Percentiles rank a stretch among this genome's conserved stretches.
phyloP scores from a whole-genome alignment of 2,329 filamentous ascomycete genomes.

The Dothideomycetidae sp. region DNA sequence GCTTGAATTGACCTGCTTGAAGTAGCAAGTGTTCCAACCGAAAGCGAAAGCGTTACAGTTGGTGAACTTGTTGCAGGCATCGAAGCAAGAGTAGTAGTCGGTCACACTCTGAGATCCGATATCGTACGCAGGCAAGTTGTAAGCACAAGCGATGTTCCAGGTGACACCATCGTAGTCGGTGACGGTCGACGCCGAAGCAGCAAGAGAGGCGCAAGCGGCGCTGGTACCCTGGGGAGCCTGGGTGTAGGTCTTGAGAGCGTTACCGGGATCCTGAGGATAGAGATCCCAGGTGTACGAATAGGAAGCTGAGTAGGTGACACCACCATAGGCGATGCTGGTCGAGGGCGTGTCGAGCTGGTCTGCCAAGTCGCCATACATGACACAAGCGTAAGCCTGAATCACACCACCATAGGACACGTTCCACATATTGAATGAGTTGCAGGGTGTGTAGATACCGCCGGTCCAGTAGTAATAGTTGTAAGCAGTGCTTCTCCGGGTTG shows the following conservation, averaged over 20 bases:
- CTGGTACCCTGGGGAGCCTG: slow-evolving; percentile 9
- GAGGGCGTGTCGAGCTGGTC: slow-evolving; percentile 6
- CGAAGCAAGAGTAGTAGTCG: slow-evolving; percentile 14
- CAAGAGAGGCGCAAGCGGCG: slow-evolving; percentile 10
- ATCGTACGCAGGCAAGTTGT: slow-evolving; percentile 10
- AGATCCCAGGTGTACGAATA: slow-evolving; percentile 11
- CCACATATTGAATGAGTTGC: slow-evolving; percentile 13
- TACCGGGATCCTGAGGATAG: slow-evolving; percentile 11
- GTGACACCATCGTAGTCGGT: slow-evolving; percentile 8
- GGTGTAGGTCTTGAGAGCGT: slow-evolving; percentile 7
- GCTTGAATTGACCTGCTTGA: slow-evolving; percentile 9
- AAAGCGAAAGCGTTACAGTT: slow-evolving; percentile 12
- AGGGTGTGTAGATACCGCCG: slow-evolving; percentile 10
- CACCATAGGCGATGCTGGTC: slow-evolving; percentile 1
- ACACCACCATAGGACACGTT: slow-evolving; percentile 11
- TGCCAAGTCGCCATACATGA: slow-evolving; percentile 9
- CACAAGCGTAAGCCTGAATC: slow-evolving; percentile 10
- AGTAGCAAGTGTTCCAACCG: slow-evolving; percentile 11
- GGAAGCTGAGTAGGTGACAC: slow-evolving; percentile 10
- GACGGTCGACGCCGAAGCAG: slow-evolving; percentile 5
- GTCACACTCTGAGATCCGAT: slow-evolving; percentile 10
- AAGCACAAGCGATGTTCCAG: slow-evolving; percentile 12
- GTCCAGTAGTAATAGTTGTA: background rate
- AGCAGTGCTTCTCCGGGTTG: slow-evolving; percentile 1
- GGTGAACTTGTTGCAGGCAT: slow-evolving; percentile 9